Percentiles rank a stretch among this genome's conserved stretches.
These are phyloP conservation scores for grape (Vitis vinifera) DNA, from an alignment of 164 flowering plant genomes.

Conservation along the genomic window ASM3070453v1 NC_081808.1:4077001-4077500, in stretches of 20 bases:
- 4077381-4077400: constrained; percentile 45
- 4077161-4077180: constrained; percentile 28
- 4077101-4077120: constrained; percentile 36
- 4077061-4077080: constrained; percentile 54
- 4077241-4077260: constrained; percentile 44
- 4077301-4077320: constrained; percentile 67
- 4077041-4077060: constrained; percentile 37
- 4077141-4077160: constrained; percentile 36
- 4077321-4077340: constrained; percentile 39
- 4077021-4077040: constrained; percentile 66
- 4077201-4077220: constrained; percentile 64
- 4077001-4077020: constrained; percentile 42
- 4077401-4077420: constrained; percentile 53
- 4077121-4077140: constrained; percentile 33
- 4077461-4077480: too few relatives aligned
- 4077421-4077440: neutral
- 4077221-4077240: constrained; percentile 54
- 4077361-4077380: constrained; percentile 30
- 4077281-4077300: constrained; percentile 64
- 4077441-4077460: neutral
- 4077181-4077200: constrained; percentile 55
- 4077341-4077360: constrained; percentile 62
- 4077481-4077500: too few relatives aligned
- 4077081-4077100: constrained; percentile 67
- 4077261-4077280: constrained; percentile 39